Base-by-base conservation (phyloP, 306 rosid genomes). In the Vachellia pachyceras region DNA sequence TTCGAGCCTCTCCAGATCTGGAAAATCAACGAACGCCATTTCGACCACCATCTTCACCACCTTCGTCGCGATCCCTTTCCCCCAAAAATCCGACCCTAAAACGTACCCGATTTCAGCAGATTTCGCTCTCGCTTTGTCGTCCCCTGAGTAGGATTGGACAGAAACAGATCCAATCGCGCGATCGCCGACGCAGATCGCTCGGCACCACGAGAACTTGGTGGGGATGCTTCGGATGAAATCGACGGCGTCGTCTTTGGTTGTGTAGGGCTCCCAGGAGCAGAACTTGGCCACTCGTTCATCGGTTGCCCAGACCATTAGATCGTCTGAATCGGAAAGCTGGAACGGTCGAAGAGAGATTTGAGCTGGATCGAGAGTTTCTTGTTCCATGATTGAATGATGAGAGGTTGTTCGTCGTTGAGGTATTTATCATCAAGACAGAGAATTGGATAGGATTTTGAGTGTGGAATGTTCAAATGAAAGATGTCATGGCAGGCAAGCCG, bases 1-100 rank as follows among this genome's bases (percentile, higher is more conserved):
- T 78, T 91, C 98, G 44, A 94, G 49, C 75, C 98, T 89, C 80
- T 86, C 97, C 89, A 94, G 41, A 25, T 87, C 72, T 7, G 83
- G 50, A 76, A 87, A 77, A 35, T 92, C 97, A 11, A 3, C 49
- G 14, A 90, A 94, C 10, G 87, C 87, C 11, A 29, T 78, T 66
- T 87, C 81, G 15, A 66, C 73, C 71, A 67, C 92, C 83, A 86
- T 54, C 61, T 86, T 91, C 81, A 92, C 97, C 45, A 83, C 97
- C 63, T 22, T 17, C 0, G 94, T 86, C 3, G 73, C 90, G 58
- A 94, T 83, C 77, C 98, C 98, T 82, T 83, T 92, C 20, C 93
- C 94, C 98, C 95, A 92, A 40, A 79, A 86, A 9, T 78, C 80
- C 17, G 85, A 88, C 3, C 86, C 94, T 60, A 94, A 10, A 6